Evolutionary conservation across 2,329 filamentous ascomycete genomes (phyloP), one percentile per base, ranked within the genome.

Genomic region (Colletotrichum euphorbiae): DNA sequence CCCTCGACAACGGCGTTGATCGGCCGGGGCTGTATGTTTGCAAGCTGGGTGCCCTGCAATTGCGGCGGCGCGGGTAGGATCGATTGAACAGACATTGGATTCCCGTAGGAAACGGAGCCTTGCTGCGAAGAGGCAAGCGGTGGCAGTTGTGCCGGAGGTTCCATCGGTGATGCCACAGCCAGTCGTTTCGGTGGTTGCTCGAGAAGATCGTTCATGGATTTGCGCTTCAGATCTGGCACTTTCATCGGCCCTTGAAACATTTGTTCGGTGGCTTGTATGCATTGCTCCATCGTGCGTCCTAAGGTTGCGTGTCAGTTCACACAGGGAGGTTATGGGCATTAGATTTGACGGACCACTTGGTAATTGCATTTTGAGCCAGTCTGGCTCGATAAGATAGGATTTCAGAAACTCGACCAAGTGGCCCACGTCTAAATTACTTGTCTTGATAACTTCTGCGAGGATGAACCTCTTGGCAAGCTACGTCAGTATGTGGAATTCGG

Each of bases 401-500:
- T 74, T 82, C 71, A 88, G 79, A 69, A 89, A 86, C 12, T 78
- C 77, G 19, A 82, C 80, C 33, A 89, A 75, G 17, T 75, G 75
- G 11, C 78, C 74, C 24, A 86, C 74, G 63, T 86, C 82, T 67
- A 88, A 76, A 33, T 80, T 76, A 77, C 85, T 88, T 68, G 80
- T 80, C 72, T 88, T 89, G 76, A 89, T 84, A 72, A 88, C 85
- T 76, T 89, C 86, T 64, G 81, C 84, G 63, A 89, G 80, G 69
- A 88, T 78, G 73, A 87, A 87, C 70, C 85, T 84, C 86, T 89
- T 73, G n/a, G 54, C 66, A 54, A 6, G 8, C 69, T 69, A 48
- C 66, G 62, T 48, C 51, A 46, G 51, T 43, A 42, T 62, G 9
- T n/a, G 51, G 21, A 51, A 42, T 38, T 38, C 36, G 60, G 31